phyloP scores from a whole-genome alignment of 371 early-diverging fungal species.

The Mortierella sp. region DNA sequence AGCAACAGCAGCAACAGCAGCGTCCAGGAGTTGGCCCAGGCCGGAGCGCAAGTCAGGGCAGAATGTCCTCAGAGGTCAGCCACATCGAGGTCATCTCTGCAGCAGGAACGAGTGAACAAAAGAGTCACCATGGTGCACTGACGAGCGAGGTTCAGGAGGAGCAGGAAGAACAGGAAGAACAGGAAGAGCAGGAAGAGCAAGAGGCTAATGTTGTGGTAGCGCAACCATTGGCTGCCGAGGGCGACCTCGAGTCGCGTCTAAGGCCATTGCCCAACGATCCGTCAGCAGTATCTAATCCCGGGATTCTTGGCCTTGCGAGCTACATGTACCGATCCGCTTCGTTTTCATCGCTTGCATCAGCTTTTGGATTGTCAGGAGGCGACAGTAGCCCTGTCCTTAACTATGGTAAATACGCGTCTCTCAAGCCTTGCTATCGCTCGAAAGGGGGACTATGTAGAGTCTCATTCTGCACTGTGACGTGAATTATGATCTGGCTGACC shows the following conservation, averaged over 20 bases:
- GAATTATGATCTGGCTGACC: not conserved
- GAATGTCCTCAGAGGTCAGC: conserved; percentile 38
- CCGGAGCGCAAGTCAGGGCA: conserved; percentile 25
- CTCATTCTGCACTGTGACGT: conserved; percentile 14
- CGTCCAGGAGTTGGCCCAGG: conserved; percentile 19
- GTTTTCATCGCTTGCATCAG: conserved; percentile 44
- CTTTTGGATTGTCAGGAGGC: conserved; percentile 47
- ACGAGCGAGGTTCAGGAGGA: not conserved
- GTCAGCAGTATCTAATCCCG: conserved; percentile 22
- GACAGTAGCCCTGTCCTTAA: conserved; percentile 14
- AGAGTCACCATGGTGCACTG: not conserved
- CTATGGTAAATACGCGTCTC: conserved; percentile 11
- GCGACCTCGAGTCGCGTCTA: not conserved
- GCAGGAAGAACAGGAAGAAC: conserved; percentile 26
- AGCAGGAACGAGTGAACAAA: not conserved
- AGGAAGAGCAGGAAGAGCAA: conserved; percentile 39
- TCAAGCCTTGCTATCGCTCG: not conserved
- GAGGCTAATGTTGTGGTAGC: conserved; percentile 9
- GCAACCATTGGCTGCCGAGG: conserved; percentile 1
- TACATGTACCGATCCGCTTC: conserved; percentile 48
- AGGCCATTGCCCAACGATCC: too few species aligned
- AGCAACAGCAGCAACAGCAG: conserved; percentile 12
- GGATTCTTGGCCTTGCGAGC: conserved; percentile 43
- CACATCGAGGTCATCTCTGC: conserved; percentile 27
- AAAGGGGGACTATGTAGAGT: conserved; percentile 10